Evolutionary conservation across 495 filamentous ascomycete genomes (phyloP), one percentile per base, ranked within the genome.

Genomic region (Penicillium mononematosum): DNA sequence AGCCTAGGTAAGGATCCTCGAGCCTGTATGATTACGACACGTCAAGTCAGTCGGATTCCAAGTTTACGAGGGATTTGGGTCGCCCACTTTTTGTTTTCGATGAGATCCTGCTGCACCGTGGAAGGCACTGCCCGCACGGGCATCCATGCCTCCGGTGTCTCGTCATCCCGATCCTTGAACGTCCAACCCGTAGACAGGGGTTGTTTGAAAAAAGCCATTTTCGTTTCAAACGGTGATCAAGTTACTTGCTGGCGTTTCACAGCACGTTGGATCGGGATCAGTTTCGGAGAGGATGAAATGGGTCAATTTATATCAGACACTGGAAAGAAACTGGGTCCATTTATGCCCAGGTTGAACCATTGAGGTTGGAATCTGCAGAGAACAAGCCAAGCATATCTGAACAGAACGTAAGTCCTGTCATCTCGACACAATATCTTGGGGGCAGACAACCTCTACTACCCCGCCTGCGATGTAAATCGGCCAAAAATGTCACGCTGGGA

Each of bases 1-100:
- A 85, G 43, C 85, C 87, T 55, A 90, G 76, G 63, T 85, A 91
- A 5, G 90, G 88, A 62, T 78, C 68, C 19, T 78, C 56, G 8
- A 78, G 49, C 45, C 75, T 78, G 39, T 31, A 36, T 16, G 3
- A 16, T 16, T 16, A 16, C 16, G 11, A 7, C 6, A 36, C 0
- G 5, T 36, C 34, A 36, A 36, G 14, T 16, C 4, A 16, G 34
- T 16, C 4, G 5, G 0, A 36, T 36, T 2, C 11, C 5, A 36
- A 16, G 12, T 16, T 16, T 16, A n/a, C 14, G 5, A n/a, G 5
- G 14, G 16, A 4, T 1, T 45, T 29, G 11, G 2, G 9, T 29
- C 5, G 14, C 19, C 1, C 27, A 55, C 53, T 17, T 55, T 20
- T 47, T 55, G 31, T 55, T 55, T n/a, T 44, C 53, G 41, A 55